Evolutionary conservation across 202 grass and related monocot species (phyloP), one percentile per base, ranked within the genome.

Genomic region (Zoysia matrella): DNA sequence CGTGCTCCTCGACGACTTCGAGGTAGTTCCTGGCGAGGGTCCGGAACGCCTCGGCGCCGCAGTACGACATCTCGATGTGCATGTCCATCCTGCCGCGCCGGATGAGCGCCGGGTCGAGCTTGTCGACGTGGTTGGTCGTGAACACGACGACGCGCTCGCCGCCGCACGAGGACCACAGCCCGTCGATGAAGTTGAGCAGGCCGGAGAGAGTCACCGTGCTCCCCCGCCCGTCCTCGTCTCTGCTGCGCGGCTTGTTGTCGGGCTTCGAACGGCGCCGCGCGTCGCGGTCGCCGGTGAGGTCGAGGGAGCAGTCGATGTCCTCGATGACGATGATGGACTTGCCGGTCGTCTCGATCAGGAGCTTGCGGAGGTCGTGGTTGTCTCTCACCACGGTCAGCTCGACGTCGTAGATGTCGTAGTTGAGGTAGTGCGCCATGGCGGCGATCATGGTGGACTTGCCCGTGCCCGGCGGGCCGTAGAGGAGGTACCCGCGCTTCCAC

Each of bases 121-220:
- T 36, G 30, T 36, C 30, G 30, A 36, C 30, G 30, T 94, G 47
- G 85, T 94, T 94, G n/a, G 88, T 94, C 1, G 79, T 90, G 85
- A 94, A 90, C 1, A 90, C 58, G 4, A 90, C 70, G n/a, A 90
- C 65, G 74, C 79, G 16, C 75, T 93, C 91, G 2, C 74, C 84
- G 22, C 91, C 82, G 45, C 82, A 93, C 41, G 85, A 78, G 40
- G 91, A 90, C 79, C 88, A 93, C 0, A 93, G 72, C 41, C 91
- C 91, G 44, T 93, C 90, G 18, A 93, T 89, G 65, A 89, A 87
- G 53, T 93, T 88, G 52, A 93, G 82, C 47, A 90, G 78, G 40
- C 88, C 91, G 0, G 85, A 93, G 7, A 90, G 67, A 2, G 85
- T 93, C 50, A 93, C 74, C 3, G 75, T 72, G 70, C 55, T 83